Evolutionary conservation across 1,139 yeast genomes (phyloP).

Genomic region (Diutina neorugosa): DNA sequence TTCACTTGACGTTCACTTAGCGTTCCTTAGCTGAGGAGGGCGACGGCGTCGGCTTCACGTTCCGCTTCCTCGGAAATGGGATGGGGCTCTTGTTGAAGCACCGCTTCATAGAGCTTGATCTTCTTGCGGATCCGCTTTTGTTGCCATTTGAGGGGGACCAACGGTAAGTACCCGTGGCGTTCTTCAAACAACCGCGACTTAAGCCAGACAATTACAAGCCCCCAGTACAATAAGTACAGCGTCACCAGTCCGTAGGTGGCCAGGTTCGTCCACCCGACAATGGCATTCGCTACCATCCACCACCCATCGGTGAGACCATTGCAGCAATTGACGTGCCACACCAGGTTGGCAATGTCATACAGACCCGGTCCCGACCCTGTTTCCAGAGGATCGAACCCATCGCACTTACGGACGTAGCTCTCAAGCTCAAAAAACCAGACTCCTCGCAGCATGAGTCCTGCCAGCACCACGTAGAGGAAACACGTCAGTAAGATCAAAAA

Average conservation of each 20-base stretch:
- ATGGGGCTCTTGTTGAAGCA: slow-evolving; percentile 5
- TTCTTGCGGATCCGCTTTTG: slow-evolving; percentile 42
- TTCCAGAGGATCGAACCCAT: slow-evolving; percentile 10
- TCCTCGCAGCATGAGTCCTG: slow-evolving; percentile 11
- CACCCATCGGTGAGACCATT: slow-evolving; percentile 12
- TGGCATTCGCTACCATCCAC: slow-evolving; percentile 14
- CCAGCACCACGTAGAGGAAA: slow-evolving; percentile 11
- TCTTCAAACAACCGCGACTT: slow-evolving; percentile 43
- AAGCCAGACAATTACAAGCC: slow-evolving; percentile 39
- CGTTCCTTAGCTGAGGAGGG: not conserved
- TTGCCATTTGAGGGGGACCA: slow-evolving; percentile 51
- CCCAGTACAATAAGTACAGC: slow-evolving; percentile 71
- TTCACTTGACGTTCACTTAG: too few species aligned
- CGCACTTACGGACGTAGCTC: slow-evolving; percentile 10
- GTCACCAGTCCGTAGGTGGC: slow-evolving; percentile 90
- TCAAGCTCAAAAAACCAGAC: slow-evolving; percentile 12
- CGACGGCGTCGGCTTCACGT: slow-evolving; percentile 7
- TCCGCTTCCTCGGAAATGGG: not conserved
- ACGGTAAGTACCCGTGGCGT: slow-evolving; percentile 46
- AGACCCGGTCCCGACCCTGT: slow-evolving; percentile 12
- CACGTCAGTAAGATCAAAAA: slow-evolving; percentile 11
- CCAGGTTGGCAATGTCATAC: slow-evolving; percentile 10
- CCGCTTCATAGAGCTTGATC: slow-evolving; percentile 13
- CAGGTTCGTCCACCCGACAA: slow-evolving; percentile 91
- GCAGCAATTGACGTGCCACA: slow-evolving; percentile 13